Evolutionary conservation across 768 basidiomycete genomes (phyloP), one percentile per base, ranked within the genome.

Genomic region (Pleurotus tuoliensis): DNA sequence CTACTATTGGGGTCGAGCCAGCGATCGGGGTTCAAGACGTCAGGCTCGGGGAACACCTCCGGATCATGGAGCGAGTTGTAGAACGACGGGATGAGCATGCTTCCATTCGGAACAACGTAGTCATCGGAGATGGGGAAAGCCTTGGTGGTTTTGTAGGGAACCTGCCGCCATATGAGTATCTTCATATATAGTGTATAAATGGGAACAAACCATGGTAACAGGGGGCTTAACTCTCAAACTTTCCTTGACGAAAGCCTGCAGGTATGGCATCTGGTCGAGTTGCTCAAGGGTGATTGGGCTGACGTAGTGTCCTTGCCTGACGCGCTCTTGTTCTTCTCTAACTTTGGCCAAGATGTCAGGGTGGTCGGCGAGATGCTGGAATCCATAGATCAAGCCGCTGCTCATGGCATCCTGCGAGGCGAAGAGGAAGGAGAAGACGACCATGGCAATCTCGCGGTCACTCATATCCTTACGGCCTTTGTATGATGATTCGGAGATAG

Each of bases 391-490:
- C 64, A 98, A 76, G 49, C 94, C 95, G 58, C 91, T 94, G 69
- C 92, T 92, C 97, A 99, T 98, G 47, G 97, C 97, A 68, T 99
- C 97, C 76, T 97, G 93, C 22, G 87, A 90, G 2, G 93, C 97
- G 65, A 98, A 98, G 54, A 99, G 76, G 86, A 98, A 98, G 9
- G 92, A 94, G 67, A 99, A 87, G 40, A 99, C 73, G 66, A 97
- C 95, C 87, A 97, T 91, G 25, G 92, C 94, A 84, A 98, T 98
- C 73, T 99, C 96, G 62, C 82, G 79, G 69, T 98, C 90, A 62
- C 86, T 90, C 74, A 94, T 98, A 59, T 98, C 92, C 59, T 77
- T 82, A 61, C 86, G 84, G 61, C 89, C 87, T 70, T 94, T 95
- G 69, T 81, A 83, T 6, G 66, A 76, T 67, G 71, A 87, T 22